Evolutionary conservation across 1,284 basidiomycete species (phyloP).

Genomic region (Mycena sp.): DNA sequence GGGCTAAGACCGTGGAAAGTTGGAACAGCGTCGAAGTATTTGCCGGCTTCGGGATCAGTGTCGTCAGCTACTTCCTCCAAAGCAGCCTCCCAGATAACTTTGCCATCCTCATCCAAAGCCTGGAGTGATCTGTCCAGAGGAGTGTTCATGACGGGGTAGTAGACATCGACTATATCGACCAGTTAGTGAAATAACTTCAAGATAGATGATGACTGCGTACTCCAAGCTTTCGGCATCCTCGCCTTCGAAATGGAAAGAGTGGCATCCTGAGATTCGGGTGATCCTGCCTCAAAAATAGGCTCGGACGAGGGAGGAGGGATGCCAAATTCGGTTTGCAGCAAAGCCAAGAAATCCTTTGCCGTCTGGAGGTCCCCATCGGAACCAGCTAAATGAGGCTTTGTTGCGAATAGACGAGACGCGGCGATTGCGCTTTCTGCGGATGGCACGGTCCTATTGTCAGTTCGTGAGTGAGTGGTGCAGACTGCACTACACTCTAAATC

Average conservation of each 20-base stretch:
- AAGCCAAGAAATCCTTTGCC: constrained; percentile 67
- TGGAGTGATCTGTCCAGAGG: constrained; percentile 62
- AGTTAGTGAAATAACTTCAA: constrained; percentile 57
- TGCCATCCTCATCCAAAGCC: constrained; percentile 57
- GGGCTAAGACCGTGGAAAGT: constrained; percentile 69
- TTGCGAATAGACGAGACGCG: constrained; percentile 67
- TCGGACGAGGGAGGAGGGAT: constrained; percentile 52
- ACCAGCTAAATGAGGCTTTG: constrained; percentile 79
- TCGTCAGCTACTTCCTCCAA: constrained; percentile 63
- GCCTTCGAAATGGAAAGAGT: constrained; percentile 61
- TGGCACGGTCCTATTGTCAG: constrained; percentile 61
- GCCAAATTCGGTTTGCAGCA: constrained; percentile 70
- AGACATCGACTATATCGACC: constrained; percentile 61
- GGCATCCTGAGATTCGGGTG: constrained; percentile 67
- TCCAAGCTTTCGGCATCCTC: constrained; percentile 72
- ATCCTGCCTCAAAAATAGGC: constrained; percentile 71
- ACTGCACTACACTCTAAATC: constrained; percentile 24
- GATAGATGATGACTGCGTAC: constrained; percentile 80
- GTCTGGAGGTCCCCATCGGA: constrained; percentile 71
- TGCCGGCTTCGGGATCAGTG: constrained; percentile 59
- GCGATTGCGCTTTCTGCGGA: constrained; percentile 61
- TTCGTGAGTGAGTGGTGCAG: background rate
- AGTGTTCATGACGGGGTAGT: constrained; percentile 82
- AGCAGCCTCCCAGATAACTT: constrained; percentile 64
- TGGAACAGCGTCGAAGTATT: constrained; percentile 57